Percentiles rank a stretch among this genome's conserved stretches.
Evolutionary conservation across 345 rosid genomes (phyloP).

Genomic region (Pistacia atlantica): DNA sequence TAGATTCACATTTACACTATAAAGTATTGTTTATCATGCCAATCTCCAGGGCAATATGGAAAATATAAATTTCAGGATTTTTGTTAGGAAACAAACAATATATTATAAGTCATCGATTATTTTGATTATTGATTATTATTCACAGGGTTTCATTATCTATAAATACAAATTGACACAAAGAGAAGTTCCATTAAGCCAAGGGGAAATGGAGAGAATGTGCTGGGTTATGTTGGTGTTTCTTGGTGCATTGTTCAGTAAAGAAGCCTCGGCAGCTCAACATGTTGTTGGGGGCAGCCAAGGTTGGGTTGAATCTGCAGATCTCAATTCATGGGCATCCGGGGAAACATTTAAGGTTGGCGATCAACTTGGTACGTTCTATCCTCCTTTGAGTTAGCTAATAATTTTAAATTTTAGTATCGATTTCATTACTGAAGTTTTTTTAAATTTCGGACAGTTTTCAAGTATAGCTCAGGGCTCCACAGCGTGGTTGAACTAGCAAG

Average conservation of each 20-base stretch:
- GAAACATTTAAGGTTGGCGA: constrained; percentile 83
- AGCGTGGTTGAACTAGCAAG: constrained; percentile 78
- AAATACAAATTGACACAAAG: constrained; percentile 17
- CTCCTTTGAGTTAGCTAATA: background rate
- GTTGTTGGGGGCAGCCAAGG: constrained; percentile 89
- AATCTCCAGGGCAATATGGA: constrained; percentile 1
- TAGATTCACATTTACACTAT: constrained; percentile 5
- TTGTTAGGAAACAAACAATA: constrained; percentile 20
- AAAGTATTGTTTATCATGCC: no score
- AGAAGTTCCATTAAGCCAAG: background rate
- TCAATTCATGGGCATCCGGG: constrained; percentile 67
- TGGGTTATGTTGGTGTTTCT: constrained; percentile 33
- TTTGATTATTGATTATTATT: background rate
- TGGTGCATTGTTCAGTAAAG: constrained; percentile 34
- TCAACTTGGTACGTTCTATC: constrained; percentile 54
- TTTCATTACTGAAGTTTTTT: background rate
- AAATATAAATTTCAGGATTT: background rate
- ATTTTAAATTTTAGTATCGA: background rate
- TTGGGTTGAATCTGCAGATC: constrained; percentile 80
- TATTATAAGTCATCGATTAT: constrained; percentile 10
- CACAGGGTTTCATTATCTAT: constrained; percentile 1
- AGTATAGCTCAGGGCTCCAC: constrained; percentile 75
- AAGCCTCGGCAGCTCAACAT: constrained; percentile 56
- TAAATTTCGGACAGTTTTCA: constrained; percentile 53
- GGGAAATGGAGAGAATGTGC: constrained; percentile 5